Evolutionary conservation across 352 stramenopile species (phyloP), one percentile per base, ranked within the genome.

Genomic region (Pythium apleroticum): DNA sequence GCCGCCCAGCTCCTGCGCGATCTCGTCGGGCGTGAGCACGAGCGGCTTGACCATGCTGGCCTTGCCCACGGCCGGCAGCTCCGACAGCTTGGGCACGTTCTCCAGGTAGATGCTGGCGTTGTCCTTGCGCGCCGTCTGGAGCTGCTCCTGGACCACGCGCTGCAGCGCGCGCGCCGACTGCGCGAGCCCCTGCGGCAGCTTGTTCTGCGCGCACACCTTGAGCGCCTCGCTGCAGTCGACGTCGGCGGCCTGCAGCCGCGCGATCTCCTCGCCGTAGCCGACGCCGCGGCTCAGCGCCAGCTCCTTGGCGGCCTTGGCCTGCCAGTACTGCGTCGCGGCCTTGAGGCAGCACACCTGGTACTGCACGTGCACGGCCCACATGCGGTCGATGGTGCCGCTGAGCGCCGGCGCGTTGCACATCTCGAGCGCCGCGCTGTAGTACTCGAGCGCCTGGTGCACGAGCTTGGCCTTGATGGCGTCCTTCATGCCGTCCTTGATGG

Each of bases 401-500:
- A 92, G 60, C 33, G 73, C 66, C 20, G 85, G 72, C 14, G 79
- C 81, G 59, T 81, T 80, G 57, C 70, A 83, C 27, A 84, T 81
- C 0, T 89, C 81, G 15, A 91, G 55, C 15, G 85, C 81, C 22
- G 70, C 72, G 11, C 66, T 45, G 68, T 92, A 92, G 28, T 81
- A 85, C 41, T 88, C 82, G 53, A 86, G 77, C 31, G 84, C 81
- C 65, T 96, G 84, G 55, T 87, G 76, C 60, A 89, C 87, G 20
- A 96, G 72, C 60, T 93, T 96, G 22, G 87, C 77, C 73, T 93
- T 91, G 60, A 96, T 83, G 12, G 65, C 77, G 61, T 92, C 77
- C 48, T 91, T 92, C 78, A 91, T 89, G 56, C 85, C 73, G 69
- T 97, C 90, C 54, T 93, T 94, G 30, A 97, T 90, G 20, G 89